Base-by-base conservation (phyloP, 2,329 filamentous ascomycete species). In the Pseudogymnoascus sp. region DNA sequence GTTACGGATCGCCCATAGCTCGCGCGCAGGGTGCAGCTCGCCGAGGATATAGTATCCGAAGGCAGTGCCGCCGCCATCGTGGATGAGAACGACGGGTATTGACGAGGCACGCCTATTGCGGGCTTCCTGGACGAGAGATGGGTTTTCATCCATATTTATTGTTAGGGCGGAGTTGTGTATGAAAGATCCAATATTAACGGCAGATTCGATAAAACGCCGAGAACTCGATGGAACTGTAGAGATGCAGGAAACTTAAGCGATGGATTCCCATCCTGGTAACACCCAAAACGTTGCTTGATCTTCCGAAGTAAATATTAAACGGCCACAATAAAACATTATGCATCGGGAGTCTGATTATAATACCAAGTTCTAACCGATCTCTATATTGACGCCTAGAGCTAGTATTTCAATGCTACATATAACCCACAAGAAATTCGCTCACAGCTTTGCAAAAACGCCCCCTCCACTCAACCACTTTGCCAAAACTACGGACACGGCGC, bases 401-500 rank as follows among this genome's bases (percentile, higher is more conserved):
- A 12, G 7, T 14, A 49, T 55, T 55, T 33, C 5, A 18, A 55
- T 55, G 16, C n/a, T 33, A 55, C 28, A 33, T 55, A 33, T 55
- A 21, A 33, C 11, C 28, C 28, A 3, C 28, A 55, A 33, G 9
- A 1, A 33, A 21, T 33, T 21, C 28, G 28, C 25, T 61, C 35
- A 61, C 25, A 35, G 12, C 33, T 37, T 61, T 5, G 25, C 28
- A 23, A 55, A 61, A 61, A 61, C 35, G 12, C 60, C 60, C 3
- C 49, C 37, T 16, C 60, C 38, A 52, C 23, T 8, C 12, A 61
- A 35, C 31, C 55, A 31, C 40, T 62, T 64, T 7, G 55, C 49
- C 7, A 64, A 25, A 37, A 64, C 25, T 9, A 62, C 40, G 12
- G 18, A 25, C 21, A 64, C 43, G 2, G 38, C 62, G n/a, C 70